Evolutionary conservation across 345 rosid species (phyloP), one percentile per base, ranked within the genome.

Genomic region (Camelina sativa): DNA sequence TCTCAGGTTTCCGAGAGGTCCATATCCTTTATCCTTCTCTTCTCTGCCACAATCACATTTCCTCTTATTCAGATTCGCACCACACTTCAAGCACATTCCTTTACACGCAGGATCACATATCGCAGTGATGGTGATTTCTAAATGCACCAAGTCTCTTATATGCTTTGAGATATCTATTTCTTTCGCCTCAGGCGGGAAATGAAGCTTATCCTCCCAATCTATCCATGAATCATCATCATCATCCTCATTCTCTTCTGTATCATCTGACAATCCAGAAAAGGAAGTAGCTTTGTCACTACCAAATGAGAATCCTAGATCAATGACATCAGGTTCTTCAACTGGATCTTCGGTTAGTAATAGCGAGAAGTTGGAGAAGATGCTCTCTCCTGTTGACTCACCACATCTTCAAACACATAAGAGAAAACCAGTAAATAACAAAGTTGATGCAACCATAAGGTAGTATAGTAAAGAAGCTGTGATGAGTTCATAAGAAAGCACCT

Each of bases 141-240:
- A 60, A 72, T 91, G 97, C 70, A 94, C 85, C 80, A 84, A 43
- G 83, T 91, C 98, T 77, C 97, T 82, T 64, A 91, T 72, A 82
- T 88, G 78, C 85, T 91, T 90, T 6, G 96, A 94, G 43, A 94
- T 88, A 66, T 94, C 98, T 6, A 91, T 76, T 72, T 94, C 93
- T 71, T 82, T 86, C 61, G 83, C 80, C 73, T 85, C 86, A 0
- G 75, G 72, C 6, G 97, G 93, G 62, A 95, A 90, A 77, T 95
- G 82, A 16, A 87, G 81, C 79, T 83, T 69, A 77, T 95, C 97
- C 59, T 95, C 97, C 89, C 87, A 85, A 81, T 91, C 96, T 35
- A 91, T 83, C 12, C 79, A 80, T 19, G 83, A 77, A 12, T 89
- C 95, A 63, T 67, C 73, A 16, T 68, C 62, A 60, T 54, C 74